Percentiles rank a stretch among this genome's conserved stretches.
Evolutionary conservation across 495 filamentous ascomycete species (phyloP).

Genomic region (Cenococcum geophilum): DNA sequence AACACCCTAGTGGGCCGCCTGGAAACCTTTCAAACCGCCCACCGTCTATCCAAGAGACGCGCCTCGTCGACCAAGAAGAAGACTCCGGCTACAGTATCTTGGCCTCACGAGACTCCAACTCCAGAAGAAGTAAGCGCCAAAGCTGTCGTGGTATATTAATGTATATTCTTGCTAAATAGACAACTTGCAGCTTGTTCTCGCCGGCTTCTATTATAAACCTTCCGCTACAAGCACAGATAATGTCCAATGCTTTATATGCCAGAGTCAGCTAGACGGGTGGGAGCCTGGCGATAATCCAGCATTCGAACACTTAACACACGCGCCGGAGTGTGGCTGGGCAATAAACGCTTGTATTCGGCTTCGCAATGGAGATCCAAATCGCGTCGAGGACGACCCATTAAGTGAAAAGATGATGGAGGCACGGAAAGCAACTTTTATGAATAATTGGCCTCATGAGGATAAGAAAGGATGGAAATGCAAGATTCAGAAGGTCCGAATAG

Average conservation of each 20-base stretch:
- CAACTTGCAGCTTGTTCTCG: conserved; percentile 65
- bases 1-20: conserved; percentile 64
- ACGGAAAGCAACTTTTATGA: conserved; percentile 69
- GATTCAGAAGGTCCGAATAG: conserved; percentile 61
- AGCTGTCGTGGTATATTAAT: too few species aligned
- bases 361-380: conserved; percentile 54
- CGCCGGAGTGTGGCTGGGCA: conserved; percentile 80
- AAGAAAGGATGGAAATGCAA: conserved; percentile 87
- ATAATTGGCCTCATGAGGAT: conserved; percentile 77
- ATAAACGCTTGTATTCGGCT: conserved; percentile 66
- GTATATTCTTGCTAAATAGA: conserved; percentile 18
- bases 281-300: conserved; percentile 74
- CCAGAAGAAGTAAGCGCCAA: conserved; percentile 54
- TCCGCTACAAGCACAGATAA: conserved; percentile 71
- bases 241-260: conserved; percentile 80
- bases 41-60: conserved; percentile 58
- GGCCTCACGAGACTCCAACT: conserved; percentile 67
- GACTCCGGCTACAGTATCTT: conserved; percentile 56
- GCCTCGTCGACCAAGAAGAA: conserved; percentile 55
- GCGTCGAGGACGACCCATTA: conserved; percentile 62
- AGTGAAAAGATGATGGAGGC: conserved; percentile 64
- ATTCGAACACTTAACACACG: conserved; percentile 77
- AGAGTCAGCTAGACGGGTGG: conserved; percentile 78
- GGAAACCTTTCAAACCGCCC: conserved; percentile 61
- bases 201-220: conserved; percentile 86